Conservation (phyloP, 1,139 yeast species). For the Chernovozyma sophiae-reginae region DNA sequence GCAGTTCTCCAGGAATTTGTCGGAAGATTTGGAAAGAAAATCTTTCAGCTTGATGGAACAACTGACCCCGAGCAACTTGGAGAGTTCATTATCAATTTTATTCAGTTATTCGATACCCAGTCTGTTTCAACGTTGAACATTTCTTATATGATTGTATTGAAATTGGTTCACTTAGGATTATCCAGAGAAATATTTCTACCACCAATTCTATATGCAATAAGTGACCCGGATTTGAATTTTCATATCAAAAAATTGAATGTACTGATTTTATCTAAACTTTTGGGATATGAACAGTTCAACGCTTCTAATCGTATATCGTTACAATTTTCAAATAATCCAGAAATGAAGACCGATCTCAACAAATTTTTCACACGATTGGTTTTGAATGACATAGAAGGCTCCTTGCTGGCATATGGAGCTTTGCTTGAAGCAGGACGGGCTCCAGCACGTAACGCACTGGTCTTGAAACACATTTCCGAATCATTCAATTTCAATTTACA, state of each 20-base stretch:
- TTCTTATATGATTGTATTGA: conserved; percentile 18
- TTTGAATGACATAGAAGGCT: background rate
- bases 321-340: background rate
- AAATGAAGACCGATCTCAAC: background rate
- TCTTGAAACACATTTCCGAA: conserved; percentile 1
- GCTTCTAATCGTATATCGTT: background rate
- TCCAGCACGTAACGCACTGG: background rate
- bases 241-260: background rate
- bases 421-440: background rate
- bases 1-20: conserved; percentile 85
- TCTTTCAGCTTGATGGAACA: conserved; percentile 18
- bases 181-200: conserved; percentile 22
- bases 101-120: conserved; percentile 56
- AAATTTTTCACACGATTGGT: background rate
- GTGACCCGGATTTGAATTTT: conserved; percentile 12
- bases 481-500: conserved; percentile 26
- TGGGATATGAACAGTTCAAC: too few relatives aligned
- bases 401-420: background rate
- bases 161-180: conserved; percentile 27
- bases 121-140: conserved; percentile 17
- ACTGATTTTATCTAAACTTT: background rate
- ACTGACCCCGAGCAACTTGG: conserved; percentile 21
- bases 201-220: conserved; percentile 20
- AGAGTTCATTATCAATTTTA: conserved; percentile 41
- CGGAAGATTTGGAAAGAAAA: conserved; percentile 60